Evolutionary conservation across 2,329 filamentous ascomycete species (phyloP).

Genomic region (Orbilia javanica): DNA sequence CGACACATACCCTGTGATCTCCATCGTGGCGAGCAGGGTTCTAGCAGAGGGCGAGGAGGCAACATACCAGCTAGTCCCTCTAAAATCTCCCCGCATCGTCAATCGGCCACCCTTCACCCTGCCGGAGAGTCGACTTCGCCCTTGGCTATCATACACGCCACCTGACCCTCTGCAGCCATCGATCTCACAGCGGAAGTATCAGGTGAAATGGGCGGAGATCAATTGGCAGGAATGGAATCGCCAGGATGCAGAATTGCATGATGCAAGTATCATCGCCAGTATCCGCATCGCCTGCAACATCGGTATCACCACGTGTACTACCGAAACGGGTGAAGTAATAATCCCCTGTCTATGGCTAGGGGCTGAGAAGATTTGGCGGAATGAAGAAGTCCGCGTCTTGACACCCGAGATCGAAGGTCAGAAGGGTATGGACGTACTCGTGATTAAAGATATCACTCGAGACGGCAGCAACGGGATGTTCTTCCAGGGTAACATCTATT

Average conservation of each 20-base stretch:
- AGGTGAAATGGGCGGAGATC: slow-evolving; percentile 56
- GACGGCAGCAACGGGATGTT: slow-evolving; percentile 26
- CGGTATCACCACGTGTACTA: slow-evolving; percentile 45
- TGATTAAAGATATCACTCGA: slow-evolving; percentile 49
- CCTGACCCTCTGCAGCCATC: slow-evolving; percentile 55
- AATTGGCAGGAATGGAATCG: slow-evolving; percentile 55
- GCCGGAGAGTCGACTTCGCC: slow-evolving; percentile 42
- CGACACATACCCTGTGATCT: slow-evolving; percentile 55
- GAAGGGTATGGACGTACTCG: slow-evolving; percentile 55
- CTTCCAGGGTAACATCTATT: slow-evolving; percentile 54
- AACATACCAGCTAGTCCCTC: slow-evolving; percentile 48
- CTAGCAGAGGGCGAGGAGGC: slow-evolving; percentile 31
- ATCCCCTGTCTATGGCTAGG: slow-evolving; percentile 57
- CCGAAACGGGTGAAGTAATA: slow-evolving; percentile 37
- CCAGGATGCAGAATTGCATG: slow-evolving; percentile 54
- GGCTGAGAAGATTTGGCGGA: slow-evolving; percentile 57
- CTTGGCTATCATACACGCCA: slow-evolving; percentile 57
- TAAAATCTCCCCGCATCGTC: slow-evolving; percentile 52
- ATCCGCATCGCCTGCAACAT: slow-evolving; percentile 57
- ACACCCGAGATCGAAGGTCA: slow-evolving; percentile 53
- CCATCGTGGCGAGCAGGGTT: slow-evolving; percentile 47
- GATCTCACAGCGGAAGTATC: slow-evolving; percentile 51
- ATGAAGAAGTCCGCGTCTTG: slow-evolving; percentile 53
- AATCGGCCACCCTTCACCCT: slow-evolving; percentile 41
- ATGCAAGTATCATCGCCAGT: slow-evolving; percentile 56